Base-by-base conservation (phyloP, 2,329 filamentous ascomycete species). In the Fusarium pseudoanthophilum region DNA sequence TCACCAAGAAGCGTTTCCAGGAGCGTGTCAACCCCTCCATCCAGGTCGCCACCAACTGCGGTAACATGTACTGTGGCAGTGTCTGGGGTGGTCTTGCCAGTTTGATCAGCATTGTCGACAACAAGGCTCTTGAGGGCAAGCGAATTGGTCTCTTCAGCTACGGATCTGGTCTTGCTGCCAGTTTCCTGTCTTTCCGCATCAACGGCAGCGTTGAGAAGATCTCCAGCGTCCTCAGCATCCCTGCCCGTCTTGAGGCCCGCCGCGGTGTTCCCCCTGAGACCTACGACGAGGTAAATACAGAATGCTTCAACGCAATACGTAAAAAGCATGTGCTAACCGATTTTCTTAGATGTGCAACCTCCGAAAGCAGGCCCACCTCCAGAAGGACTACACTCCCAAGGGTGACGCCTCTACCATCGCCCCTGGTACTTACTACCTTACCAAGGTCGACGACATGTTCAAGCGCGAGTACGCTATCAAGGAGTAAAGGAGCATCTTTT, bases 401-500 rank as follows among this genome's bases (percentile, higher is more conserved):
- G 93, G 93, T 65, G 90, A 90, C 60, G 79, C 87, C 34, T 92
- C 92, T 51, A 92, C 89, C 75, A 88, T 96, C 64, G 80, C 82
- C 69, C 84, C 88, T 67, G 92, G 90, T 67, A 90, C 91, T 28
- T 96, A 95, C 86, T 96, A 95, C 85, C 88, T 96, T 67, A 90
- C 90, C 80, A 91, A 92, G 82, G 89, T 96, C 53, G 93, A 96
- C 79, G 92, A 94, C 78, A 94, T 94, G 92, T 96, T 93, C 91
- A 91, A 92, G 86, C 90, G 93, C 79, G 89, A 89, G 81, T 96
- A 96, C 84, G 84, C 87, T 64, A 81, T 95, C 85, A 93, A 95
- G 88, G 91, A 88, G 82, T 95, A 89, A 80, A 76, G 11, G 56
- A 32, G 46, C 51, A 18, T 26, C 49, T 24, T 51, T 16, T 34